Conservation (phyloP, 352 stramenopile species). For the Phytophthora quininea region DNA sequence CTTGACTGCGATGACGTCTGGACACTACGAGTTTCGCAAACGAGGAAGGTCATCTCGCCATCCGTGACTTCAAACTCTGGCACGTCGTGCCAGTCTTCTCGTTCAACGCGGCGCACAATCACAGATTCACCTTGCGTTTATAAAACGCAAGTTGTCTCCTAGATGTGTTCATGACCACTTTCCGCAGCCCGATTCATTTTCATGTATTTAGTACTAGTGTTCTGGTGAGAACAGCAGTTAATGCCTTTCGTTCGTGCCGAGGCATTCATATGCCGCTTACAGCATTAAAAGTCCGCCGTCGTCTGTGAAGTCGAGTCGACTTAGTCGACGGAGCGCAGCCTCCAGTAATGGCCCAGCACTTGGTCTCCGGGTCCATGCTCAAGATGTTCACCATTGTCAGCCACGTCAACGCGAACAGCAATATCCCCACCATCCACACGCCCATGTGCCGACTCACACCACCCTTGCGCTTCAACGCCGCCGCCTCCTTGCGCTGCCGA, state of each 20-base stretch:
- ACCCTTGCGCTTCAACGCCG: constrained; percentile 41
- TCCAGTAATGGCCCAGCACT: constrained; percentile 71
- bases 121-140: too few relatives aligned
- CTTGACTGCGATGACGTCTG: too few relatives aligned
- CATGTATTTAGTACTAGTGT: too few relatives aligned
- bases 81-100: too few relatives aligned
- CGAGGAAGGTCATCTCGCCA: too few relatives aligned
- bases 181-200: too few relatives aligned
- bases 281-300: not conserved
- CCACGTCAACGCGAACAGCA: constrained; percentile 49
- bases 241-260: not conserved
- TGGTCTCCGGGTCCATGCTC: constrained; percentile 59
- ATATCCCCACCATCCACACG: constrained; percentile 39
- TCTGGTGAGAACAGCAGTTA: too few relatives aligned
- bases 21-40: too few relatives aligned
- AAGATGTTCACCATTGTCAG: constrained; percentile 56
- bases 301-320: not conserved
- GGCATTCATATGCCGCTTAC: not conserved
- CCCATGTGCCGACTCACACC: constrained; percentile 47
- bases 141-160: too few relatives aligned
- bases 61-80: too few relatives aligned
- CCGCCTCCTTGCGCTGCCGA: constrained; percentile 42
- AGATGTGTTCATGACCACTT: too few relatives aligned
- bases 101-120: too few relatives aligned
- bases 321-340: constrained; percentile 41